Evolutionary conservation across 805 yeast species (phyloP), one percentile per base, ranked within the genome.

Genomic region (Soucietia sequanensis): DNA sequence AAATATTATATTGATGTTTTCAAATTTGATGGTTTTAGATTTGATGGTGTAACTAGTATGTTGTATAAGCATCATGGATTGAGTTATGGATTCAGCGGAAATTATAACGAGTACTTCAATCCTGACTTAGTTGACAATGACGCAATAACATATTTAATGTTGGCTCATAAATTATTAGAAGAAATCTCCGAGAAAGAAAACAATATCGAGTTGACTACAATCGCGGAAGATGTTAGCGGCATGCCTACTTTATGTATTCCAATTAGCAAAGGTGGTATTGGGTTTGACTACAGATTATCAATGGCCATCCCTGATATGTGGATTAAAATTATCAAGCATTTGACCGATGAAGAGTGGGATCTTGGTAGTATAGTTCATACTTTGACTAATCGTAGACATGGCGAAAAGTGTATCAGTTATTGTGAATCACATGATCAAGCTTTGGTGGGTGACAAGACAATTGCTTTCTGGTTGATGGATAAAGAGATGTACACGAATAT

Each of bases 221-320:
- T 91, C 46, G 98, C 98, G 3, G 99, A 91, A 60, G 99, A 91
- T 58, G 99, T 91, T 30, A 82, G 93, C 32, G 99, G 99, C 8
- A 91, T 91, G 83, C 99, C 99, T 22, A 89, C 97, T 1, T 65
- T 93, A 37, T 91, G 98, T 60, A 60, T 85, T 37, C 81, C 93
- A 5, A 72, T 86, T 33, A 34, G 47, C 0, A 56, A 67, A 16
- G 98, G 98, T 31, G 99, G 99, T 38, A 81, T 84, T 42, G 99
- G 97, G 0, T 91, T 91, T 52, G 93, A 90, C 57, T 91, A 91
- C 60, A 72, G 98, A 43, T 70, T 91, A 35, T 93, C 95, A 2
- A 91, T 91, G 99, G 97, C 98, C 1, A 71, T 91, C 40, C 99
- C 99, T 4, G 99, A 91, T 60, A 91, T 91, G 98, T 91, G 99